phyloP scores from a whole-genome alignment of 2,329 filamentous ascomycete species.

The Penicillium freii region DNA sequence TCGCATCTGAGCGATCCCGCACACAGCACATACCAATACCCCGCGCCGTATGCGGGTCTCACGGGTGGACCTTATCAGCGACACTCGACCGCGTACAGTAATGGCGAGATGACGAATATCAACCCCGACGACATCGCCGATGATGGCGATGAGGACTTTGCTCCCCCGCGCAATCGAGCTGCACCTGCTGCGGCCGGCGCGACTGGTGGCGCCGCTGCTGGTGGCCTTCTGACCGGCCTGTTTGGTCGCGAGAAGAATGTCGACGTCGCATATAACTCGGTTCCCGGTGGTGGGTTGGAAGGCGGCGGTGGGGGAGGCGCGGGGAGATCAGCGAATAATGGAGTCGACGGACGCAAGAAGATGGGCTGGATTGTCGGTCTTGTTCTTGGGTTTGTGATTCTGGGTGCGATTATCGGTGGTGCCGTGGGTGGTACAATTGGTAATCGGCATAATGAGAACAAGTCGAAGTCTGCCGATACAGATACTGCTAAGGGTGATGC shows the following conservation, averaged over 20 bases:
- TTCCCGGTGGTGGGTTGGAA: constrained; percentile 39
- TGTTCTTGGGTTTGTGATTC: constrained; percentile 63
- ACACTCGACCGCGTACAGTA: constrained; percentile 51
- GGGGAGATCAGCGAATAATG: constrained; percentile 61
- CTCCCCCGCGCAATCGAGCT: constrained; percentile 42
- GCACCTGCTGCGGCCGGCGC: constrained; percentile 30
- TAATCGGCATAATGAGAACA: constrained; percentile 48
- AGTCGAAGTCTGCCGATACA: constrained; percentile 30
- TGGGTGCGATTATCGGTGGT: constrained; percentile 71
- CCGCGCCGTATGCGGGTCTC: constrained; percentile 35
- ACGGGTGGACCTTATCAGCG: constrained; percentile 66
- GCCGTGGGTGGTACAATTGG: constrained; percentile 69
- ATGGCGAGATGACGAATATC: constrained; percentile 50
- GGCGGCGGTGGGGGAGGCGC: constrained; percentile 60
- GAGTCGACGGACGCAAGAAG: constrained; percentile 63
- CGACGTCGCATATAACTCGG: constrained; percentile 56
- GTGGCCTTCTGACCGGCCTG: constrained; percentile 45
- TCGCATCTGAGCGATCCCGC: constrained; percentile 29
- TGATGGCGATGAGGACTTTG: constrained; percentile 82
- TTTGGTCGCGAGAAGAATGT: constrained; percentile 44
- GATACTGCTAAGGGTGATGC: constrained; percentile 60
- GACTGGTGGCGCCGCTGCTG: constrained; percentile 47
- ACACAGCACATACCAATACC: constrained; percentile 44
- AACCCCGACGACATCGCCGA: constrained; percentile 80
- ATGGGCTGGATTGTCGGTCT: constrained; percentile 68